Conservation (phyloP, 2,329 filamentous ascomycete species). For the Zymoseptoria brevis region DNA sequence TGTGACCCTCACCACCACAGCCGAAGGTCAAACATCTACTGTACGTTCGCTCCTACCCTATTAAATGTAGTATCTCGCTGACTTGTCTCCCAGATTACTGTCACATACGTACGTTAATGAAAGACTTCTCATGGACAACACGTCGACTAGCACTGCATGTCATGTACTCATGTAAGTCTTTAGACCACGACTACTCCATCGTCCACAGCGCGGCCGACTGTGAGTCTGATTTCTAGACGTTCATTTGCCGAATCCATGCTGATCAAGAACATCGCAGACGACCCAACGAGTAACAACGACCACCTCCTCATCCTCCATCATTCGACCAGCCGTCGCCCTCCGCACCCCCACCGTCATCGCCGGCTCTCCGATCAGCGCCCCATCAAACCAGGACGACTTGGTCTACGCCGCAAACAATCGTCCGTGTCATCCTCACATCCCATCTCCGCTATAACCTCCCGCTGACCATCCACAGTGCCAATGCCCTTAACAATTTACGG, state of each 20-base stretch:
- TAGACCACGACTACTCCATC: background rate
- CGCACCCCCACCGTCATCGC: slow-evolving; percentile 4
- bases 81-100: background rate
- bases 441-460: background rate
- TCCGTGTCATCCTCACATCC: background rate
- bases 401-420: background rate
- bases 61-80: too few relatives aligned
- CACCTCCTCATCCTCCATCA: background rate
- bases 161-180: background rate
- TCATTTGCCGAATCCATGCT: too few relatives aligned
- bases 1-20: background rate
- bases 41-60: too few relatives aligned
- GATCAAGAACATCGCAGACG: background rate
- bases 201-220: background rate
- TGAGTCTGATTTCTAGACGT: background rate
- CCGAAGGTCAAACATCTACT: background rate
- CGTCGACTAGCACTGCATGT: background rate
- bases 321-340: slow-evolving; percentile 3
- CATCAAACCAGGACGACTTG: background rate
- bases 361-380: slow-evolving; percentile 1
- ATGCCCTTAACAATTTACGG: background rate
- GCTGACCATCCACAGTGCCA: background rate
- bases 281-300: background rate
- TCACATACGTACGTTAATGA: background rate
- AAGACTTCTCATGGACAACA: background rate